phyloP scores from a whole-genome alignment of 164 flowering plant species.

The Platanus orientalis region DNA sequence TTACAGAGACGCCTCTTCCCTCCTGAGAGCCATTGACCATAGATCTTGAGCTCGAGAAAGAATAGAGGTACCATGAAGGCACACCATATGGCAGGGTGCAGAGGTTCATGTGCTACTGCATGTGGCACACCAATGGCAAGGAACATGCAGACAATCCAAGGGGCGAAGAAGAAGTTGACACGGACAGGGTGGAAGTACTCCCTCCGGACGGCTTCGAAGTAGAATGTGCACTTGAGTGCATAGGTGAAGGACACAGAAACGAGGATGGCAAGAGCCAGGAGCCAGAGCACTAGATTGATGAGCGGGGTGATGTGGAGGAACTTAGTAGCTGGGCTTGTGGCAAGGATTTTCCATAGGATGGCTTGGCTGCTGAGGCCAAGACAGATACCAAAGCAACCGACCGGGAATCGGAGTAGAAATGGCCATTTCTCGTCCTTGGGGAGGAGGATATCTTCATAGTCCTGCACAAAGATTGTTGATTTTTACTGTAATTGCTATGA shows the following conservation, averaged over 20 bases:
- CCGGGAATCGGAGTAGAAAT: slow-evolving; percentile 91
- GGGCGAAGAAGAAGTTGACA: slow-evolving; percentile 95
- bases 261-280: slow-evolving; percentile 56
- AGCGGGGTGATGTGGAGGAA: slow-evolving; percentile 69
- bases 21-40: slow-evolving; percentile 97
- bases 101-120: slow-evolving; percentile 20
- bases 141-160: slow-evolving; percentile 94
- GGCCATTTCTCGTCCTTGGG: slow-evolving; percentile 93
- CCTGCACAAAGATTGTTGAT: slow-evolving; percentile 37
- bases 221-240: slow-evolving; percentile 67
- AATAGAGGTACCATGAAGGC: slow-evolving; percentile 70
- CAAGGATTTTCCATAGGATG: slow-evolving; percentile 71
- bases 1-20: slow-evolving; percentile 81
- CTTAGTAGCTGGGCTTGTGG: slow-evolving; percentile 67
- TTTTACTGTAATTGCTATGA: too few relatives aligned
- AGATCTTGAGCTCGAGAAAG: slow-evolving; percentile 81
- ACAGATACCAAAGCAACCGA: slow-evolving; percentile 85
- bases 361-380: slow-evolving; percentile 95
- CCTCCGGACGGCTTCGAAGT: slow-evolving; percentile 87
- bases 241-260: slow-evolving; percentile 53
- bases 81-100: slow-evolving; percentile 78
- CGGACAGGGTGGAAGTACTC: slow-evolving; percentile 93
- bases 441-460: slow-evolving; percentile 79
- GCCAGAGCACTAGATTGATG: slow-evolving; percentile 74
- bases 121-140: slow-evolving; percentile 75